Evolutionary conservation across 1,284 basidiomycete genomes (phyloP).

Genomic region (Vanrija sp.): DNA sequence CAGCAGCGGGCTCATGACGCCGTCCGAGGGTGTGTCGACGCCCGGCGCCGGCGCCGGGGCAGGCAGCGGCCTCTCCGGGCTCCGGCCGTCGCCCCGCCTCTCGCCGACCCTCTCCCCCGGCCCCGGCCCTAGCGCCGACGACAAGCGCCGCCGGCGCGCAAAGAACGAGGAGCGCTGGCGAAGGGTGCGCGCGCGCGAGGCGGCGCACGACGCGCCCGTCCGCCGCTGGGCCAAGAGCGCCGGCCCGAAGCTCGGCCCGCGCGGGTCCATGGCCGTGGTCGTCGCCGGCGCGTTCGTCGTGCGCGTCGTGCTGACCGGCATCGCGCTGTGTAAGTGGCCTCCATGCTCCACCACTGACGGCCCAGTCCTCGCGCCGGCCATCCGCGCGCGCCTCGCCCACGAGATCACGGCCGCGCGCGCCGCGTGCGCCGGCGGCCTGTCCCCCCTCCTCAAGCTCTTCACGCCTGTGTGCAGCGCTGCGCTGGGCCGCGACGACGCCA

Average conservation of each 20-base stretch:
- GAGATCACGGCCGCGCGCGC: neutral
- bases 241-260: neutral
- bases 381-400: neutral
- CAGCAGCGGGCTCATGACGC: neutral
- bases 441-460: neutral
- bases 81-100: neutral
- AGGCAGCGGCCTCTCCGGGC: neutral
- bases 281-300: conserved; percentile 1
- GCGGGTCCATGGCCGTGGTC: conserved; percentile 1
- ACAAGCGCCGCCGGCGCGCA: conserved; percentile 10
- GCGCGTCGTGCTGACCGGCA: conserved; percentile 7
- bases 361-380: neutral
- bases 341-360: neutral
- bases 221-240: conserved; percentile 10
- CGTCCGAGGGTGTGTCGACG: neutral
- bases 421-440: neutral
- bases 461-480: neutral
- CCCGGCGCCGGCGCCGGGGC: neutral
- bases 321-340: conserved; percentile 9
- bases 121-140: neutral
- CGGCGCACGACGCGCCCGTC: conserved; percentile 18
- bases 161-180: conserved; percentile 19
- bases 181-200: conserved; percentile 17
- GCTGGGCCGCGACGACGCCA: neutral
- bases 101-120: neutral